phyloP scores from a whole-genome alignment of 768 basidiomycete species.

The Nevesoporus exiguus region DNA sequence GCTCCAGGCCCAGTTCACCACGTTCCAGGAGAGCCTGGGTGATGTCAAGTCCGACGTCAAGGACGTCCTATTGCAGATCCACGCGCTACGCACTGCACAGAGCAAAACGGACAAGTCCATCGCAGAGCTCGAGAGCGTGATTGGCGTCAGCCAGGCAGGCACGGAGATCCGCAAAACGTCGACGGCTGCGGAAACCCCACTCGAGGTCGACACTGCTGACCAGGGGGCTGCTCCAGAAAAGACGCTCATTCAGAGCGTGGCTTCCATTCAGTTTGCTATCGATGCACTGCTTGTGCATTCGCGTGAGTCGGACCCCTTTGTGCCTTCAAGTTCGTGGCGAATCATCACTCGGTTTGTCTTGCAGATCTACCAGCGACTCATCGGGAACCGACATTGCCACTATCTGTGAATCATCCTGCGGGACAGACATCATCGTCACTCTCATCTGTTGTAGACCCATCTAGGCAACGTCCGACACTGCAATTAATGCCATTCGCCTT shows the following conservation, averaged over 20 bases:
- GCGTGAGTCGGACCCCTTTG: constrained; percentile 9
- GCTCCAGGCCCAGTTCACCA: constrained; percentile 16
- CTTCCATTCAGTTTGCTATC: constrained; percentile 21
- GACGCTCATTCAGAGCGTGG: constrained; percentile 13
- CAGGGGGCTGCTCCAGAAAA: background rate
- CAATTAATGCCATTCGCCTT: background rate
- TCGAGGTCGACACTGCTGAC: background rate
- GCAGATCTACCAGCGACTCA: background rate
- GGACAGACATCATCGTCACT: background rate
- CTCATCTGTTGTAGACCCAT: background rate
- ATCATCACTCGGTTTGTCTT: background rate
- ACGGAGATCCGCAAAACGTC: background rate
- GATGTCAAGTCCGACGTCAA: constrained; percentile 12
- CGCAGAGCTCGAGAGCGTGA: constrained; percentile 9
- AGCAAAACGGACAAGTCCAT: constrained; percentile 6
- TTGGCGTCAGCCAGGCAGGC: constrained; percentile 15
- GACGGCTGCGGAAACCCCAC: background rate
- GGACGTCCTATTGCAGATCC: constrained; percentile 16
- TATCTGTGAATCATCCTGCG: background rate
- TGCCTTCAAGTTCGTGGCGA: background rate
- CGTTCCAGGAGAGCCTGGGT: constrained; percentile 9
- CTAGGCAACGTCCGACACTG: no score
- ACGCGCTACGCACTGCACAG: constrained; percentile 14
- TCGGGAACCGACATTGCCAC: background rate
- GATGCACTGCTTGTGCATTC: constrained; percentile 17